These are phyloP conservation scores for Phylloporus arenicola DNA, from an alignment of 768 basidiomycete genomes.

Conservation along the genomic window DNA sequence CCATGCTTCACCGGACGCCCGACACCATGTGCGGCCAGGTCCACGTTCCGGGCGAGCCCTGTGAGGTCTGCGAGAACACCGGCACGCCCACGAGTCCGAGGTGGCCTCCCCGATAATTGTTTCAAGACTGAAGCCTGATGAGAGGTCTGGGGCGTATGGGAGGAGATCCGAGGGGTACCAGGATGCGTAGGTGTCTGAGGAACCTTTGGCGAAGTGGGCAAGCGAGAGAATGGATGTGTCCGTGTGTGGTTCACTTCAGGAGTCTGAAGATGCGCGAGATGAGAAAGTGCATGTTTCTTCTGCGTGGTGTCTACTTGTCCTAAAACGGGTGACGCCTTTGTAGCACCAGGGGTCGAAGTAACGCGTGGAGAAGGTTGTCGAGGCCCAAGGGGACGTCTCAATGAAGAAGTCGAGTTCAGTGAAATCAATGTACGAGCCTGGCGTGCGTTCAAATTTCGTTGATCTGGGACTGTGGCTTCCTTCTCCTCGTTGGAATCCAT, in stretches of 20 bases:
- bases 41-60: constrained; percentile 30
- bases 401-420: constrained; percentile 20
- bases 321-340: constrained; percentile 2
- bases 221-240: background rate
- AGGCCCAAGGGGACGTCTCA: constrained; percentile 20
- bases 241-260: constrained; percentile 12
- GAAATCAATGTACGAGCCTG: constrained; percentile 15
- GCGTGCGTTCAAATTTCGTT: background rate
- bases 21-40: constrained; percentile 27
- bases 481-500: background rate
- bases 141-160: constrained; percentile 13
- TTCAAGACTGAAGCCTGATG: constrained; percentile 10
- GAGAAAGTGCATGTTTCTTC: constrained; percentile 5
- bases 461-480: background rate
- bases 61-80: constrained; percentile 40
- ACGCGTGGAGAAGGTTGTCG: constrained; percentile 16
- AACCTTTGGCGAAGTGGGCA: background rate
- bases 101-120: constrained; percentile 26
- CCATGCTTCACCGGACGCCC: constrained; percentile 12
- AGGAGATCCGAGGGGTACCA: constrained; percentile 22
- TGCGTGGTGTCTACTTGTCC: background rate
- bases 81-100: constrained; percentile 22
- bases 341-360: background rate
- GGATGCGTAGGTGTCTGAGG: constrained; percentile 6
- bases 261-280: background rate